Evolutionary conservation across 805 yeast genomes (phyloP).

Genomic region (Barnettozyma vustinii): DNA sequence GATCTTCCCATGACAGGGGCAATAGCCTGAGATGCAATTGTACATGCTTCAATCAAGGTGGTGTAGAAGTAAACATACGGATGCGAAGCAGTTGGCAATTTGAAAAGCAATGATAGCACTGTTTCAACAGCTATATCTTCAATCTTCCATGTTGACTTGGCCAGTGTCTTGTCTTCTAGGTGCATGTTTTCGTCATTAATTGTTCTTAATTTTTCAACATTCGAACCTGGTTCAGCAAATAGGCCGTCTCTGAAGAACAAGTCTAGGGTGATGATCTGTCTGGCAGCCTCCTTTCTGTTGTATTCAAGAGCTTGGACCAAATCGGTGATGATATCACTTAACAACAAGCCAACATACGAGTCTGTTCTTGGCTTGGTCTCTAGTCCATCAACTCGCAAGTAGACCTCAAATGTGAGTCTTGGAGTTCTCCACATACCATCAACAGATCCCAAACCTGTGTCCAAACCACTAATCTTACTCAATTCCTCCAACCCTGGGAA

Average conservation of each 20-base stretch:
- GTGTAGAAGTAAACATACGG: slow-evolving; percentile 78
- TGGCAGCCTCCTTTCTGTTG: slow-evolving; percentile 81
- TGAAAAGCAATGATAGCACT: slow-evolving; percentile 70
- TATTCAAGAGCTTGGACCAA: slow-evolving; percentile 76
- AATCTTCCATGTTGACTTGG: slow-evolving; percentile 72
- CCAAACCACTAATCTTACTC: slow-evolving; percentile 26
- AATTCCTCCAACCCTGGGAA: slow-evolving; percentile 35
- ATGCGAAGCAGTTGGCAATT: slow-evolving; percentile 61
- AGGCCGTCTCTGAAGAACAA: slow-evolving; percentile 58
- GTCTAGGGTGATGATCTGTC: slow-evolving; percentile 73
- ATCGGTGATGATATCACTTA: slow-evolving; percentile 74
- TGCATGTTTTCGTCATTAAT: slow-evolving; percentile 35
- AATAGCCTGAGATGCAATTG: slow-evolving; percentile 71
- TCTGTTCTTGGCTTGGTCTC: slow-evolving; percentile 60
- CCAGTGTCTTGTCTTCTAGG: slow-evolving; percentile 17
- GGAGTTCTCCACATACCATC: slow-evolving; percentile 68
- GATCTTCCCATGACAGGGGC: slow-evolving; percentile 96
- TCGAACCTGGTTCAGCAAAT: slow-evolving; percentile 71
- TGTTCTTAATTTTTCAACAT: slow-evolving; percentile 62
- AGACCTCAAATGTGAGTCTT: slow-evolving; percentile 56
- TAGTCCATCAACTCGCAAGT: slow-evolving; percentile 45
- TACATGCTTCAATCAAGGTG: slow-evolving; percentile 80
- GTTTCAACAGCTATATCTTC: slow-evolving; percentile 88
- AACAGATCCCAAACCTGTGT: slow-evolving; percentile 41
- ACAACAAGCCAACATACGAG: slow-evolving; percentile 50